Evolutionary conservation across 75 land plant species (phyloP).

Genomic region (Pinus taeda): DNA sequence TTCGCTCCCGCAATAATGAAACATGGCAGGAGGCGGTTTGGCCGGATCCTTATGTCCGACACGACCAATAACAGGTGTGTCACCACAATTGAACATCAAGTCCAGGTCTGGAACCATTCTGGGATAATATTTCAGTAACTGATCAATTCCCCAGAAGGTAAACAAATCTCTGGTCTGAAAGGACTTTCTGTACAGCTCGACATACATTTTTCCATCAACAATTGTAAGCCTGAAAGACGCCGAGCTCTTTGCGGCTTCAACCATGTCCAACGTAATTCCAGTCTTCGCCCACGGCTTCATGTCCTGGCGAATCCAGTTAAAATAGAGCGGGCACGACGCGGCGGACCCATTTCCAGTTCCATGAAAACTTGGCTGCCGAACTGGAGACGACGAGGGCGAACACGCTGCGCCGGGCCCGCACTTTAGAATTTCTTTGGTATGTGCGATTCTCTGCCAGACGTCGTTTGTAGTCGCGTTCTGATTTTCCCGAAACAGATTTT

Average conservation of each 20-base stretch:
- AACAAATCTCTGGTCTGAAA: constrained; percentile 57
- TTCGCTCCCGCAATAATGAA: neutral
- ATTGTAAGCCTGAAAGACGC: constrained; percentile 45
- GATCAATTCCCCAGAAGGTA: constrained; percentile 57
- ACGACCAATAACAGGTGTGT: constrained; percentile 27
- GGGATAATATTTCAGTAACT: constrained; percentile 51
- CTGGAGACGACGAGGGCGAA: too few relatives aligned
- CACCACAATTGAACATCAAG: constrained; percentile 55
- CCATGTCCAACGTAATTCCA: constrained; percentile 46
- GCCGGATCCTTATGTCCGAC: too few relatives aligned
- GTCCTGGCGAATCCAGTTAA: constrained; percentile 57
- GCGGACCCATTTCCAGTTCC: too few relatives aligned
- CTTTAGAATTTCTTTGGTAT: too few relatives aligned
- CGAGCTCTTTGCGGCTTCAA: constrained; percentile 22
- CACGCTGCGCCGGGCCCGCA: too few relatives aligned
- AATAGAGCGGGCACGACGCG: too few relatives aligned
- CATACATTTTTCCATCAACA: constrained; percentile 37
- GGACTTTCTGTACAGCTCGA: constrained; percentile 23
- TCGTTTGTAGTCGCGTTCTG: too few relatives aligned
- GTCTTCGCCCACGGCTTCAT: constrained; percentile 43
- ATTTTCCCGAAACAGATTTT: too few relatives aligned
- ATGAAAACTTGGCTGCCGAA: too few relatives aligned
- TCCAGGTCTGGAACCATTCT: constrained; percentile 66
- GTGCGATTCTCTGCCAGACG: too few relatives aligned
- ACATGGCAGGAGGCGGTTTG: neutral